Base-by-base conservation (phyloP, 2,329 filamentous ascomycete species). In the Talaromyces sp. region DNA sequence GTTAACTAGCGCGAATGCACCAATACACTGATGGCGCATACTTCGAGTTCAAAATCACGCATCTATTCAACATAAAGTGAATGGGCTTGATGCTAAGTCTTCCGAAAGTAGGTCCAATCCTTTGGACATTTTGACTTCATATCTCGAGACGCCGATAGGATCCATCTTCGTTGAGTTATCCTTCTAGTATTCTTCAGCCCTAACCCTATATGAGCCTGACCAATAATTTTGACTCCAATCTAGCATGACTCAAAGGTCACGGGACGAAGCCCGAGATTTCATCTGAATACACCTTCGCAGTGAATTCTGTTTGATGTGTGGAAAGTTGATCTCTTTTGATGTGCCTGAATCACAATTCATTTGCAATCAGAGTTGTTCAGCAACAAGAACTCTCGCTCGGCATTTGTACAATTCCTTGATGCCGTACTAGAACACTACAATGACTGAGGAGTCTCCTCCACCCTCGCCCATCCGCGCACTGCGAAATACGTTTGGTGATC, bases 401-500 rank as follows among this genome's bases (percentile, higher is more conserved):
- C 28, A 33, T 37, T 33, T 21, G 33, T n/a, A 28, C 35, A 7
- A 25, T 8, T 25, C 8, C 16, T 12, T 48, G 21, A 8, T 28
- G 7, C 12, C 18, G 23, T 16, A 39, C 6, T 11, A 50, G 25
- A 33, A 14, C 31, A 7, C 3, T 33, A 18, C 35, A 28, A 65
- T 66, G 56, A 63, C 66, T 23, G 35, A 62, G 6, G 46, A 57
- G 7, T 37, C 64, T 42, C 16, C 23, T 16, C 44, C 44, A 28
- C 44, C 44, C 8, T 62, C 65, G 12, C 63, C 65, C 9, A 65
- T 68, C 3, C 66, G 66, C 57, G 68, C 67, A 9, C 58, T 76
- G 48, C 69, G 74, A 12, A 71, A 75, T 50, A 69, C 73, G 5
- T 76, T 75, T 55, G 74, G 73, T 14, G 73, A 76, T 54, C 67